Base-by-base conservation (phyloP, 2,329 filamentous ascomycete genomes). In the Apiospora malaysiana region DNA sequence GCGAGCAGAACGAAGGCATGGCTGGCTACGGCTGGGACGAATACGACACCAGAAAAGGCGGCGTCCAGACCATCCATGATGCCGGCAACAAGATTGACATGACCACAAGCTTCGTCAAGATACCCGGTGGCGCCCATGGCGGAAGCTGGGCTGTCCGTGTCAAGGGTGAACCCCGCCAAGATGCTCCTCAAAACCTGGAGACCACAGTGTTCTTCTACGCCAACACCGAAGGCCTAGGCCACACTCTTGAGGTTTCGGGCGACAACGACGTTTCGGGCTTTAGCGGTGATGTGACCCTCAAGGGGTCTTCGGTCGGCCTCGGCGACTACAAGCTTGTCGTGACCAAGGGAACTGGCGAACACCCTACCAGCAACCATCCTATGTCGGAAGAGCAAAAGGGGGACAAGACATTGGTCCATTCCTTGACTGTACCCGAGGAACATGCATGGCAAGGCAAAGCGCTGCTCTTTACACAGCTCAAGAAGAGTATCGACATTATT, bases 11-110 rank as follows among this genome's bases (percentile, higher is more conserved):
- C 80, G 94, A 97, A 80, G 93, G 93, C 74, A 97, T 99, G 88
- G 92, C 90, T 66, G 95, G 95, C 70, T 99, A 99, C 81, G 96
- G 96, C 73, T 99, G 96, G 96, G 95, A 98, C 77, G 94, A 97
- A 80, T 99, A 97, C 81, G 96, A 99, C 82, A 91, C 94, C 27
- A 89, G 96, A 71, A 92, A 88, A 70, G 96, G 96, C 73, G 96
- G 96, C 70, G 87, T 93, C 27, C 94, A 99, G 82, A 93, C 93
- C 0, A 95, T 99, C 72, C 94, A 97, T 79, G 96, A 99, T 81
- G 91, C 91, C 69, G 92, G 89, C 67, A 99, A 99, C 82, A 89
- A 89, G 71, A 88, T 99, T 75, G 95, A 98, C 82, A 88, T 99
- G 73, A 97, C 93, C 10, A 98, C 95, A 59, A 93, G 94, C 68